Evolutionary conservation across 2,329 filamentous ascomycete species (phyloP).

Genomic region (Phaeosphaeria sp.): DNA sequence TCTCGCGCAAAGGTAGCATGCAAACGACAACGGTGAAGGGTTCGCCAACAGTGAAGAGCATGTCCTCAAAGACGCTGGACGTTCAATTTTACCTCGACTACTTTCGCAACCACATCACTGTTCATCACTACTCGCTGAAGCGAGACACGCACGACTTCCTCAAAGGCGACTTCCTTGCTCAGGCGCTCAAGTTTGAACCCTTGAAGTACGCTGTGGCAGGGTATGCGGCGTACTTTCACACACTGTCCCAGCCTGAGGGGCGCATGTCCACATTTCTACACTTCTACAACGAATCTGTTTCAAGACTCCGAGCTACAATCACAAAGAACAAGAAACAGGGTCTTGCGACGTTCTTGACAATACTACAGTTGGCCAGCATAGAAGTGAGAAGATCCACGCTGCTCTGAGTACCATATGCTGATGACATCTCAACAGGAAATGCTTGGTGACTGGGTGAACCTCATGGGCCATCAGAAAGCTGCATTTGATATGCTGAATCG

Average conservation of each 20-base stretch:
- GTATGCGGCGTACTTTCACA: slow-evolving; percentile 87
- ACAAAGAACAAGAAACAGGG: slow-evolving; percentile 73
- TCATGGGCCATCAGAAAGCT: slow-evolving; percentile 90
- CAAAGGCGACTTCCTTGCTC: slow-evolving; percentile 70
- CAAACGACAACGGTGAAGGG: slow-evolving; percentile 31
- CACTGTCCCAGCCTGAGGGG: slow-evolving; percentile 72
- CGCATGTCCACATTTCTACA: slow-evolving; percentile 82
- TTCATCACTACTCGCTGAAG: slow-evolving; percentile 83
- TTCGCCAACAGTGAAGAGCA: slow-evolving; percentile 16
- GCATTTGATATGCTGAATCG: slow-evolving; percentile 81
- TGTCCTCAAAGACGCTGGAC: slow-evolving; percentile 64
- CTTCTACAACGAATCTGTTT: slow-evolving; percentile 90
- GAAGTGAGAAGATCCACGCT: slow-evolving; percentile 68
- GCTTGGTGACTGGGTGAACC: slow-evolving; percentile 92
- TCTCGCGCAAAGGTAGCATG: slow-evolving; percentile 44
- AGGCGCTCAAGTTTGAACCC: slow-evolving; percentile 79
- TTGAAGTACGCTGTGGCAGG: slow-evolving; percentile 86
- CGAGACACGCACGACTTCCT: slow-evolving; percentile 77
- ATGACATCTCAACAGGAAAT: slow-evolving; percentile 71
- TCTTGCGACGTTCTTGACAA: slow-evolving; percentile 80
- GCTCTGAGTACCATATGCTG: not conserved
- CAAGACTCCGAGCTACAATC: slow-evolving; percentile 74
- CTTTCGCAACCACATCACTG: slow-evolving; percentile 77
- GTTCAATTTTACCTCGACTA: slow-evolving; percentile 80
- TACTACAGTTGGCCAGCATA: slow-evolving; percentile 89